Conservation (phyloP, 257 asterid genomes). For the Verbena officinalis region DNA sequence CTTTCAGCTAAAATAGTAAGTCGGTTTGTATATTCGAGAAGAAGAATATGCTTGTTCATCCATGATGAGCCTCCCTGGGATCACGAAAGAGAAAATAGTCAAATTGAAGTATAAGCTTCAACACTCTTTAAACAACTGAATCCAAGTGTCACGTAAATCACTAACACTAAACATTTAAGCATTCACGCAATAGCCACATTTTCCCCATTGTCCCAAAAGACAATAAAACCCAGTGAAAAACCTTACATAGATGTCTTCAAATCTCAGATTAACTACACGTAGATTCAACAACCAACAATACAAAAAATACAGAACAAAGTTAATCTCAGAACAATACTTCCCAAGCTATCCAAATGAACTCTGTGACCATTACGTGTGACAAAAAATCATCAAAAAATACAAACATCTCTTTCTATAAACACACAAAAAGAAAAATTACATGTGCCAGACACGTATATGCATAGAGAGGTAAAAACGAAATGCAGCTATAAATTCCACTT, state of each 20-base stretch:
- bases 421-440: not conserved
- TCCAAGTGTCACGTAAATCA: not conserved
- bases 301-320: not conserved
- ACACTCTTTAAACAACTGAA: not conserved
- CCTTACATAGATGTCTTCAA: not conserved
- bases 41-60: not conserved
- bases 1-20: slow-evolving; percentile 1
- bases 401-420: not conserved
- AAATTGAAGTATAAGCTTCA: not conserved
- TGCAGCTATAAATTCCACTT: slow-evolving; percentile 27
- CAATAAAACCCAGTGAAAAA: not conserved
- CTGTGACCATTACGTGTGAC: not conserved
- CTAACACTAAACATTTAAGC: not conserved
- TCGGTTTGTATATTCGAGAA: not conserved
- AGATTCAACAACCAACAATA: not conserved
- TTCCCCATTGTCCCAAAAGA: not conserved
- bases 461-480: slow-evolving; percentile 9
- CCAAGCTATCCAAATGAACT: not conserved
- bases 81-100: slow-evolving; percentile 1
- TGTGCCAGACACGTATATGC: not conserved
- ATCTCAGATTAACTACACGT: not conserved
- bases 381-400: not conserved
- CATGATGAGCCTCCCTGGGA: slow-evolving; percentile 4
- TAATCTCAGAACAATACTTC: not conserved
- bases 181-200: not conserved